A percentile compares a stretch with the other conserved stretches of the same genome.
These are phyloP conservation scores for Puccinia polysora DNA, from an alignment of 1,284 basidiomycete genomes.

Conservation along the genomic window DNA sequence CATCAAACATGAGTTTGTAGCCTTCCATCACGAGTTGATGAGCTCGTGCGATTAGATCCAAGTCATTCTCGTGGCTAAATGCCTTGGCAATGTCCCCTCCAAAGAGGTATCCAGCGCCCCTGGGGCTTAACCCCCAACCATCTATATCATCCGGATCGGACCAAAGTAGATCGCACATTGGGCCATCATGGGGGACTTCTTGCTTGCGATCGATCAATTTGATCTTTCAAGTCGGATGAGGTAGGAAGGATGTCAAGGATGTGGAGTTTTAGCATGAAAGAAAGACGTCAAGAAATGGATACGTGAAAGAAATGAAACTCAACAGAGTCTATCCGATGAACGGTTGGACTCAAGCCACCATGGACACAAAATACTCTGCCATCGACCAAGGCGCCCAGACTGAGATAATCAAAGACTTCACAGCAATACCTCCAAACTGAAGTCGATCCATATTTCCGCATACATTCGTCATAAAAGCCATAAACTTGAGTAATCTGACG, in stretches of 20 bases:
- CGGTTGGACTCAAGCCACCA: conserved; percentile 70
- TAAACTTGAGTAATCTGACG: conserved; percentile 98
- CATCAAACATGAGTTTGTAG: conserved; percentile 96
- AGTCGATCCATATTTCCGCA: conserved; percentile 87
- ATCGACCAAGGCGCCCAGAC: conserved; percentile 89
- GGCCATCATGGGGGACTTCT: conserved; percentile 98
- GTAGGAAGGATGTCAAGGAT: not conserved
- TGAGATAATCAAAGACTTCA: conserved; percentile 96
- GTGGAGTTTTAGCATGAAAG: not conserved
- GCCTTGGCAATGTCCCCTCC: conserved; percentile 83
- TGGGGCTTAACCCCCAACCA: conserved; percentile 93
- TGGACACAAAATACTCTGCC: conserved; percentile 88
- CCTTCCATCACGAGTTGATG: conserved; percentile 99
- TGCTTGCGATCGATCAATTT: conserved; percentile 92
- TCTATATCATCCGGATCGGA: conserved; percentile 94
- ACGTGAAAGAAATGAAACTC: conserved; percentile 4
- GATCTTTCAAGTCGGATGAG: conserved; percentile 61
- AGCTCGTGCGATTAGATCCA: conserved; percentile 91
- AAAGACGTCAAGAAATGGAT: not conserved
- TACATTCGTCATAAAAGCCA: conserved; percentile 98
- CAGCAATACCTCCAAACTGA: conserved; percentile 98
- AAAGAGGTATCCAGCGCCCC: conserved; percentile 92
- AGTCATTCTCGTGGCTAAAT: conserved; percentile 84
- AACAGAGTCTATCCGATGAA: conserved; percentile 46
- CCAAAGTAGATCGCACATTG: conserved; percentile 98